Percentiles rank a stretch among this genome's conserved stretches.
phyloP scores from a whole-genome alignment of 331 rosid species.

The Pyrus hybrid region DNA sequence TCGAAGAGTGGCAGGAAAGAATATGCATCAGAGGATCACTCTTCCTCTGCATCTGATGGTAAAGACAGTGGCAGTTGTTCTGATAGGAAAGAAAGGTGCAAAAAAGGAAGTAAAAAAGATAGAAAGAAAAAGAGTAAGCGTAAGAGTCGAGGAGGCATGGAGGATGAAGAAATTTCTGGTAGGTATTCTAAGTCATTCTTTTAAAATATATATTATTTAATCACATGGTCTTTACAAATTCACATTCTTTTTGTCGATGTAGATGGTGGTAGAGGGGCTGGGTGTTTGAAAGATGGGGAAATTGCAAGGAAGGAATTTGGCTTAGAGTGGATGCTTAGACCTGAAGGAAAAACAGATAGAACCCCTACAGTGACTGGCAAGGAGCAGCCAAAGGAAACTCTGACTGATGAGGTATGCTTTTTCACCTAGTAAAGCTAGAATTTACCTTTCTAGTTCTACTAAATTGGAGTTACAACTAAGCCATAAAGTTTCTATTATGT shows the following conservation, averaged over 20 bases:
- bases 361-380: conserved; percentile 29
- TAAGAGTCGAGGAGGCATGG: conserved; percentile 4
- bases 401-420: conserved; percentile 46
- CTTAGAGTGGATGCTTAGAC: conserved; percentile 89
- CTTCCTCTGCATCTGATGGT: conserved; percentile 13
- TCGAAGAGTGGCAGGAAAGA: conserved; percentile 22
- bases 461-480: neutral
- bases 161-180: conserved; percentile 18
- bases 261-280: conserved; percentile 15
- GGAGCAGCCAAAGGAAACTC: conserved; percentile 32
- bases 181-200: neutral
- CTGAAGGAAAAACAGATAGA: conserved; percentile 37
- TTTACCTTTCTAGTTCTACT: neutral
- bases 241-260: neutral
- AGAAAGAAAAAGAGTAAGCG: conserved; percentile 21
- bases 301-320: conserved; percentile 76
- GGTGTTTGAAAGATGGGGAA: conserved; percentile 36
- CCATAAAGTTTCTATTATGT: neutral
- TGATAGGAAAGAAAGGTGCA: neutral
- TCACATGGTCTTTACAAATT: neutral
- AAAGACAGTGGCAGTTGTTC: neutral
- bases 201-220: neutral
- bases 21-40: conserved; percentile 27
- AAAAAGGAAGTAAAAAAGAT: conserved; percentile 11
- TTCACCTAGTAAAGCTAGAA: neutral